phyloP scores from a whole-genome alignment of 371 early-diverging fungal species.

The Rhizopus arrhizus region DNA sequence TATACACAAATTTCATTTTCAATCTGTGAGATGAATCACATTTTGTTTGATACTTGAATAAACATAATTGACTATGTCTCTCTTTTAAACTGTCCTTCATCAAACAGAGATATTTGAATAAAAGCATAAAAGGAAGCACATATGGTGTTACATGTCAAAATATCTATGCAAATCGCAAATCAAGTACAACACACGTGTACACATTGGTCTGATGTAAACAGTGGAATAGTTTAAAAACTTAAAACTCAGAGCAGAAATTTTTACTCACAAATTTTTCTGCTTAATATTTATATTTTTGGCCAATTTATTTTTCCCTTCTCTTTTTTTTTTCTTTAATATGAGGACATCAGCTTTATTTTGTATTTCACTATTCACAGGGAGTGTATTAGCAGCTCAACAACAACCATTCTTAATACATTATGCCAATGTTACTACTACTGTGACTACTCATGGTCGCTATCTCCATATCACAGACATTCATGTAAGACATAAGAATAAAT shows the following conservation, averaged over 20 bases:
- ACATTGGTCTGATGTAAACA: constrained; percentile 1
- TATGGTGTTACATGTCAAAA: background rate
- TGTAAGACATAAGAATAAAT: constrained; percentile 26
- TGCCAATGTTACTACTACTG: background rate
- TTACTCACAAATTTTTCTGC: background rate
- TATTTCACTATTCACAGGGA: constrained; percentile 4
- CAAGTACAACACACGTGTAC: background rate
- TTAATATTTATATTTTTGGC: background rate
- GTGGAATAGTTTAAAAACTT: background rate
- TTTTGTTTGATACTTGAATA: no score
- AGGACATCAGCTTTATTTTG: constrained; percentile 8
- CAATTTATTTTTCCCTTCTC: background rate
- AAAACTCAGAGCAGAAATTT: constrained; percentile 1
- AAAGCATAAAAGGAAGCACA: background rate
- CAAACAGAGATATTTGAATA: no score
- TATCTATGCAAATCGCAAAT: background rate
- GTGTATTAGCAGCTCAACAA: background rate
- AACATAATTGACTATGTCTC: no score
- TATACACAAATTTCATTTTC: no score
- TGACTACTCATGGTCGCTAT: constrained; percentile 42
- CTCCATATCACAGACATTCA: constrained; percentile 79
- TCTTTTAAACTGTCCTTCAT: no score
- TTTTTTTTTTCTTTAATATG: constrained; percentile 9
- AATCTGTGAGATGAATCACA: no score
- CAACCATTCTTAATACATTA: constrained; percentile 9